phyloP scores from a whole-genome alignment of 148 eudicot genomes.

The Agrostemma githago region DNA sequence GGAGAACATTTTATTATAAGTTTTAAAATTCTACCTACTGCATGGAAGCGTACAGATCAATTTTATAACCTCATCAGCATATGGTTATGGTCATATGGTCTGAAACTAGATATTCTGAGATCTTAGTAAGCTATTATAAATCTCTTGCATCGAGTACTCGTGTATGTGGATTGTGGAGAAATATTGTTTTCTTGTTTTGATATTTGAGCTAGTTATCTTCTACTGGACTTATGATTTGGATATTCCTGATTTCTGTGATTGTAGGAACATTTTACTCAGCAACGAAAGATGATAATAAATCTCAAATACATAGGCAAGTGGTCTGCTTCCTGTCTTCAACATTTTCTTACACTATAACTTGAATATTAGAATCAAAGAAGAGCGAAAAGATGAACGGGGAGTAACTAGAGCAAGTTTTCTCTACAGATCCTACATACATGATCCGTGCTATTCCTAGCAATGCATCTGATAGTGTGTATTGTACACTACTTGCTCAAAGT shows the following conservation, averaged over 20 bases:
- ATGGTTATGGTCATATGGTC: background rate
- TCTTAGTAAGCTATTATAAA: background rate
- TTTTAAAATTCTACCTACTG: background rate
- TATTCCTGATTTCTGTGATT: slow-evolving; percentile 19
- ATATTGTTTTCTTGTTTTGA: background rate
- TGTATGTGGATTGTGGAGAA: slow-evolving; percentile 3
- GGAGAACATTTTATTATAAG: background rate
- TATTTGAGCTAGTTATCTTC: background rate
- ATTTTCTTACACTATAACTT: slow-evolving; percentile 1
- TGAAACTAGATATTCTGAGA: background rate
- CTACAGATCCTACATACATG: slow-evolving; percentile 96
- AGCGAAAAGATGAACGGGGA: background rate
- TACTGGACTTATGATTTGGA: background rate
- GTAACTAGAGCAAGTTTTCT: slow-evolving; percentile 24
- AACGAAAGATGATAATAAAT: slow-evolving; percentile 41
- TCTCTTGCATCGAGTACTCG: background rate
- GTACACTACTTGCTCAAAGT: slow-evolving; percentile 99
- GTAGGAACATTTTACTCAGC: slow-evolving; percentile 67
- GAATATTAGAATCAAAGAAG: background rate
- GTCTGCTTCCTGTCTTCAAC: background rate
- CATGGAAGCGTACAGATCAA: background rate
- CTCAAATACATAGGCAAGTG: slow-evolving; percentile 88
- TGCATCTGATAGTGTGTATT: slow-evolving; percentile 88
- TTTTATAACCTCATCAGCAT: background rate
- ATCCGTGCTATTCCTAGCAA: slow-evolving; percentile 97